Evolutionary conservation across 768 basidiomycete genomes (phyloP).

Genomic region (Tulasnella sp.): DNA sequence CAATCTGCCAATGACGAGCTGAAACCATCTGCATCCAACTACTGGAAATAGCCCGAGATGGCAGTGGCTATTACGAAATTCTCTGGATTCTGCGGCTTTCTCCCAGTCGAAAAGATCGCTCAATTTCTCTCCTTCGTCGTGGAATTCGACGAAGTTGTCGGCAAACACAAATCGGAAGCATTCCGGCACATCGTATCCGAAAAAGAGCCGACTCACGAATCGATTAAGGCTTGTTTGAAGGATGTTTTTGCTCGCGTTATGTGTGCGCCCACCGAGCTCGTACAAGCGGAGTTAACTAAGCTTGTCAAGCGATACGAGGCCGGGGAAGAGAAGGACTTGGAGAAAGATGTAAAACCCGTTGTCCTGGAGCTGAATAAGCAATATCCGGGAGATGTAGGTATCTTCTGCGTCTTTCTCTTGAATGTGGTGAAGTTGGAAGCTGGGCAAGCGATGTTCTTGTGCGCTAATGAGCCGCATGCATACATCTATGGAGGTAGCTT

Average conservation of each 20-base stretch:
- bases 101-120: constrained; percentile 65
- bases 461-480: constrained; percentile 94
- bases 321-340: constrained; percentile 32
- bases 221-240: constrained; percentile 49
- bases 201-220: constrained; percentile 34
- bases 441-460: constrained; percentile 89
- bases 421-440: constrained; percentile 72
- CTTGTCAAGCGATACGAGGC: constrained; percentile 56
- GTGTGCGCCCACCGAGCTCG: constrained; percentile 49
- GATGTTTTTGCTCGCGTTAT: constrained; percentile 75
- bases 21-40: background rate
- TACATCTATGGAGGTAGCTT: constrained; percentile 81
- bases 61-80: constrained; percentile 92
- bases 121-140: constrained; percentile 54
- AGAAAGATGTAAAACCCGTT: constrained; percentile 46
- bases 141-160: constrained; percentile 67
- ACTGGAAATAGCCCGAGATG: constrained; percentile 65
- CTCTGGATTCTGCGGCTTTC: constrained; percentile 85
- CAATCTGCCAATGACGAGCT: background rate
- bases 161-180: constrained; percentile 38
- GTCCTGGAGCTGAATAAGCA: constrained; percentile 48
- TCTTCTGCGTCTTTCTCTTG: constrained; percentile 81
- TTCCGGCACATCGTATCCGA: constrained; percentile 43
- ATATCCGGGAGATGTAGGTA: constrained; percentile 88
- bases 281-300: constrained; percentile 43